Evolutionary conservation across 306 rosid genomes (phyloP).

Genomic region (Carpinus fangiana): DNA sequence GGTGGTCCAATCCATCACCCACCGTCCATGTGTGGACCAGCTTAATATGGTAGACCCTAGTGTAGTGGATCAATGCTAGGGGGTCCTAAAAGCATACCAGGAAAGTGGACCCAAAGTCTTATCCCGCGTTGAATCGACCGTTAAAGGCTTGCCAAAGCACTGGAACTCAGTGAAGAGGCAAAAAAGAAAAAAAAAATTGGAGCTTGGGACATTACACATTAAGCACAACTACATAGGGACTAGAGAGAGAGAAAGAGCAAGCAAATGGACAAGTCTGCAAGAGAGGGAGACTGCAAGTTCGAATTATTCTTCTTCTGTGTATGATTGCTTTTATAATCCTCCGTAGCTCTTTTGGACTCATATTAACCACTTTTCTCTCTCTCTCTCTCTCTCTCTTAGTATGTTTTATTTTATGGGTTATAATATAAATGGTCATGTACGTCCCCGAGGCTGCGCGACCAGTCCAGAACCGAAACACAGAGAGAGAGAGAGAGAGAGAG

Average conservation of each 20-base stretch:
- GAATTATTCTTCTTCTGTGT: constrained; percentile 88
- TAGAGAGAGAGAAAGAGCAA: constrained; percentile 18
- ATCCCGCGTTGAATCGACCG: constrained; percentile 46
- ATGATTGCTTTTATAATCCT: constrained; percentile 69
- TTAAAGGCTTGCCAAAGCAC: constrained; percentile 34
- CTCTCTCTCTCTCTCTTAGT: constrained; percentile 4
- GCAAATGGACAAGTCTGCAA: constrained; percentile 55
- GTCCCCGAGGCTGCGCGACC: constrained; percentile 73
- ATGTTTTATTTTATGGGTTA: not conserved
- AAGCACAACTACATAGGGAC: constrained; percentile 24
- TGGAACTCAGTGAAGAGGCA: not conserved
- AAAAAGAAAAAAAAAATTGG: not conserved
- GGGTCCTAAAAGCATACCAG: constrained; percentile 2
- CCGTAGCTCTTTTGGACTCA: constrained; percentile 66
- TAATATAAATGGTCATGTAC: constrained; percentile 31
- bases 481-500: constrained; percentile 16
- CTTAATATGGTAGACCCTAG: constrained; percentile 3
- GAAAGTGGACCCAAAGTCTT: constrained; percentile 34
- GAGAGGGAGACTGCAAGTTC: constrained; percentile 73
- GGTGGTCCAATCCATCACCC: not conserved
- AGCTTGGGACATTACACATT: constrained; percentile 17
- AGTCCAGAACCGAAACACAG: constrained; percentile 37
- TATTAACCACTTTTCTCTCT: constrained; percentile 24
- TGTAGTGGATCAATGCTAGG: constrained; percentile 20
- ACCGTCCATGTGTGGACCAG: not conserved